Percentiles rank a stretch among this genome's conserved stretches.
Evolutionary conservation across 1,284 basidiomycete genomes (phyloP).

Genomic region (Leucoagaricus sp.): DNA sequence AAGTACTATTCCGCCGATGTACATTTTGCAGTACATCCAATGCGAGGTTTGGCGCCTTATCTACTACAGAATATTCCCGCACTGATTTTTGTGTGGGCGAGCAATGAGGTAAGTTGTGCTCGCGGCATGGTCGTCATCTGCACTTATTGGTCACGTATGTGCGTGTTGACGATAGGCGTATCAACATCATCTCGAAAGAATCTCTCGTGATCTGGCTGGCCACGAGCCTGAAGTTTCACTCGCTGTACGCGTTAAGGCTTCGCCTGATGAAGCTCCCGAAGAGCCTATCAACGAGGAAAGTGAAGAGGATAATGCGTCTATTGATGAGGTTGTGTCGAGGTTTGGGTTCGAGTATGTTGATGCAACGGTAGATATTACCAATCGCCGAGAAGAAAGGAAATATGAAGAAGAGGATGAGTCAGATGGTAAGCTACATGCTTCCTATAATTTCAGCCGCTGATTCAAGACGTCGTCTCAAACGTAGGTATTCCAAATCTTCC

Average conservation of each 20-base stretch:
- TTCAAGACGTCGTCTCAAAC: slow-evolving; percentile 5
- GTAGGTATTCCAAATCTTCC: slow-evolving; percentile 60
- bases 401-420: slow-evolving; percentile 20
- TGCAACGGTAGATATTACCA: slow-evolving; percentile 21
- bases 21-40: slow-evolving; percentile 57
- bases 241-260: slow-evolving; percentile 54
- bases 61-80: slow-evolving; percentile 56
- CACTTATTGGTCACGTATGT: too few species aligned
- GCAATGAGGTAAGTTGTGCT: slow-evolving; percentile 55
- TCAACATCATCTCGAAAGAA: slow-evolving; percentile 52
- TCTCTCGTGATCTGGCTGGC: slow-evolving; percentile 47
- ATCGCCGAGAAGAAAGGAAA: not conserved
- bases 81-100: slow-evolving; percentile 68
- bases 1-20: slow-evolving; percentile 85
- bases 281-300: slow-evolving; percentile 43
- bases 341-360: slow-evolving; percentile 65
- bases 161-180: slow-evolving; percentile 23
- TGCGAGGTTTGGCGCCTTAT: slow-evolving; percentile 41
- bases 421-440: slow-evolving; percentile 25
- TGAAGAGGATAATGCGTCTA: slow-evolving; percentile 29
- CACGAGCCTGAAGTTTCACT: slow-evolving; percentile 70
- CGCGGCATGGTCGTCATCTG: too few species aligned
- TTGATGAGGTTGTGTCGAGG: slow-evolving; percentile 11
- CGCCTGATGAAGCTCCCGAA: slow-evolving; percentile 6
- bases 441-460: not conserved